These are phyloP conservation scores for Gracilariopsis chorda DNA, from an alignment of 23 red algal species.

Conservation along the genomic window DNA sequence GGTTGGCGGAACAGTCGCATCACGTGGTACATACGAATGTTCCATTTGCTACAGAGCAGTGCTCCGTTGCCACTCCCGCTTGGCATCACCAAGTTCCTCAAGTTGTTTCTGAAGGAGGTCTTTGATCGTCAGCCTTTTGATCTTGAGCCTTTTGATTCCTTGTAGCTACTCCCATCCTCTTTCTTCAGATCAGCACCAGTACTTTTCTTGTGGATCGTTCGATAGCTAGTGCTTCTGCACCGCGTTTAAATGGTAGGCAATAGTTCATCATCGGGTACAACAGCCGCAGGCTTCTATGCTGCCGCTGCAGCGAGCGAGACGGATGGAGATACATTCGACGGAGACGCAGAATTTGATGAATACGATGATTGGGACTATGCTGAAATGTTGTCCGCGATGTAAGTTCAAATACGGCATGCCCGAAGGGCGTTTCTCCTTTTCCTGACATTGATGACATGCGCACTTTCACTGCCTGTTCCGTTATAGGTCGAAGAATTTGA, in stretches of 20 bases:
- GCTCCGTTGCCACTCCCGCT: too few relatives aligned
- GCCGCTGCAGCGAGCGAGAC: constrained; percentile 49
- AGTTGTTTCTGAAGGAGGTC: too few relatives aligned
- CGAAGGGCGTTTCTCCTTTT: background rate
- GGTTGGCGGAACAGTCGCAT: too few relatives aligned
- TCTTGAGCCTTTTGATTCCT: too few relatives aligned
- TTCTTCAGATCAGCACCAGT: too few relatives aligned
- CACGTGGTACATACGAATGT: too few relatives aligned
- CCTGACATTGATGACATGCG: background rate
- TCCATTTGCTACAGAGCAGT: too few relatives aligned
- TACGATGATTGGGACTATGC: constrained; percentile 67
- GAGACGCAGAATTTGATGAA: constrained; percentile 59
- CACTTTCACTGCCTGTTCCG: background rate
- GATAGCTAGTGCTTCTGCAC: too few relatives aligned
- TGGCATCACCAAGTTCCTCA: too few relatives aligned
- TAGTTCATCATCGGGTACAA: constrained; percentile 15
- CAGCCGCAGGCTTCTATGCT: constrained; percentile 49
- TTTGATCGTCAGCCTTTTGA: too few relatives aligned
- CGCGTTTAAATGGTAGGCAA: constrained; percentile 12
- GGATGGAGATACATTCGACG: constrained; percentile 64
- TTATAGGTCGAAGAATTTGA: constrained; percentile 63
- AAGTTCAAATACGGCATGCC: background rate
- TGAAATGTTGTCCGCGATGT: constrained; percentile 53
- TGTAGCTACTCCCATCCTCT: too few relatives aligned
- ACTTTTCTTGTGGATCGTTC: too few relatives aligned